Evolutionary conservation across 768 basidiomycete species (phyloP).

Genomic region (Pilatotrama ljubarskyi): DNA sequence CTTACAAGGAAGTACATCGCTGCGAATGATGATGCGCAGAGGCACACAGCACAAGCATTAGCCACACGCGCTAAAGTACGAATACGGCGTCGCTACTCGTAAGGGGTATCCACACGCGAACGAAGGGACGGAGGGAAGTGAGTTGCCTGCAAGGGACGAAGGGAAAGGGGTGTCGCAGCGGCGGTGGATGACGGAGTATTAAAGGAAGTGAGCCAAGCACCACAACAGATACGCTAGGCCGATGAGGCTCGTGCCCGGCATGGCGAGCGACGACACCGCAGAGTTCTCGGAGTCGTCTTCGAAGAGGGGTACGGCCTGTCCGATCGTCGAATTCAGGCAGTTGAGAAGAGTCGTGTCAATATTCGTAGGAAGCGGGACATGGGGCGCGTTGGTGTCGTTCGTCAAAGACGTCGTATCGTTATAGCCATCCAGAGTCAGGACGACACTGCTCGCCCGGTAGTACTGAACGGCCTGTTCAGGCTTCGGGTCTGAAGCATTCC

Average conservation of each 20-base stretch:
- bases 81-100: background rate
- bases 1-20: no score
- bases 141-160: no score
- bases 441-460: slow-evolving; percentile 65
- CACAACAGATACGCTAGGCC: slow-evolving; percentile 10
- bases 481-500: slow-evolving; percentile 19
- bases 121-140: background rate
- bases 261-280: background rate
- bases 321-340: slow-evolving; percentile 68
- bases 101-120: background rate
- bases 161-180: background rate
- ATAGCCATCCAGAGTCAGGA: slow-evolving; percentile 63
- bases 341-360: slow-evolving; percentile 50
- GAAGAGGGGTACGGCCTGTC: slow-evolving; percentile 55
- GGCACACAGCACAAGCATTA: no score
- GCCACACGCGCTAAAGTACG: no score
- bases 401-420: slow-evolving; percentile 57
- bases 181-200: background rate
- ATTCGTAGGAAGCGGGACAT: slow-evolving; percentile 51
- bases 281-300: background rate
- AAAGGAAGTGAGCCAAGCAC: slow-evolving; percentile 9
- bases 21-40: no score
- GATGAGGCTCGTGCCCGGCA: slow-evolving; percentile 1
- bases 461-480: slow-evolving; percentile 47
- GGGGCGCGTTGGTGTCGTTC: slow-evolving; percentile 39